A percentile compares a stretch with the other conserved stretches of the same genome.
Evolutionary conservation across 1,284 basidiomycete genomes (phyloP).

Genomic region (Amylostereum chailletii): DNA sequence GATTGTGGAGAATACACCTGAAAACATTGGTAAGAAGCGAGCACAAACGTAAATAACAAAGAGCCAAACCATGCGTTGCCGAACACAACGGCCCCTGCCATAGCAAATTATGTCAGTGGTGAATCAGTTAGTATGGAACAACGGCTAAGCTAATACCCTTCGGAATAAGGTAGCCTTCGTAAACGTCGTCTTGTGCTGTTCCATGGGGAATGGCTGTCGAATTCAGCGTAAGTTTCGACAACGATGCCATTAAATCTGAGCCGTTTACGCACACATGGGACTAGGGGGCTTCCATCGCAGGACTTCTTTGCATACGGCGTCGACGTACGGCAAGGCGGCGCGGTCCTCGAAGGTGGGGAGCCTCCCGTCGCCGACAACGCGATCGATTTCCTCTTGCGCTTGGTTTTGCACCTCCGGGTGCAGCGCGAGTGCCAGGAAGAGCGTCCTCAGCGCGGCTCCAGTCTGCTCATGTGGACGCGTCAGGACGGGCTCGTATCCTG

Average conservation of each 20-base stretch:
- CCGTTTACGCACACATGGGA: conserved; percentile 19
- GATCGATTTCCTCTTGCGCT: conserved; percentile 23
- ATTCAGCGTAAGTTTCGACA: neutral
- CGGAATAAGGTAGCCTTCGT: conserved; percentile 21
- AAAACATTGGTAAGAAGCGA: neutral
- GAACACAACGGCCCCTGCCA: conserved; percentile 13
- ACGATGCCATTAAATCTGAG: neutral
- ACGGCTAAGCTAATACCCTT: conserved; percentile 13
- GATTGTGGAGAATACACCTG: neutral
- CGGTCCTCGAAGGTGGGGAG: conserved; percentile 23
- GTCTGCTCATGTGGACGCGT: too few relatives aligned
- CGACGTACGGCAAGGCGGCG: conserved; percentile 20
- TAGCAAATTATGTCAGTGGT: too few relatives aligned
- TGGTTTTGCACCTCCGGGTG: conserved; percentile 21
- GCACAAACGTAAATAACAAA: neutral
- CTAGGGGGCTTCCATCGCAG: conserved; percentile 22
- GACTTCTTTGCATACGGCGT: conserved; percentile 21
- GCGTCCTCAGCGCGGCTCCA: conserved; percentile 17
- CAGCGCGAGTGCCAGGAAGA: conserved; percentile 22
- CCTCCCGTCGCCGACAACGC: conserved; percentile 19
- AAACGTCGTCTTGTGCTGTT: conserved; percentile 19
- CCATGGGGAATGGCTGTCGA: conserved; percentile 17
- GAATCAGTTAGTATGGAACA: too few relatives aligned
- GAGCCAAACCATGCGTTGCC: conserved; percentile 17
- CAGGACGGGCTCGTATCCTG: too few relatives aligned